Conservation (phyloP, 768 basidiomycete genomes). For the Leucocoprinus leucothites region DNA sequence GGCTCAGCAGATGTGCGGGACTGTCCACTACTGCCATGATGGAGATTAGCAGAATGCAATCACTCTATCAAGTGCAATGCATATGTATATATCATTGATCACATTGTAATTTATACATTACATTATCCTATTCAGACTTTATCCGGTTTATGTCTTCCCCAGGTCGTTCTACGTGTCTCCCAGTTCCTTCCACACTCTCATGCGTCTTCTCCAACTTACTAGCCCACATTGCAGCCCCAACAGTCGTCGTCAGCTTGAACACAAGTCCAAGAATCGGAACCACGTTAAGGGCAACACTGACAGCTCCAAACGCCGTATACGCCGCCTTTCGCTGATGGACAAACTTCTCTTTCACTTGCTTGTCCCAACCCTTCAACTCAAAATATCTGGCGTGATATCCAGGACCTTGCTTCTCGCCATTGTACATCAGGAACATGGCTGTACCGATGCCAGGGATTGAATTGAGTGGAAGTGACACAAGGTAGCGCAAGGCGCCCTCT, state of each 20-base stretch:
- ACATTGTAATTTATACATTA: too few species aligned
- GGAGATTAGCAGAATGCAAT: neutral
- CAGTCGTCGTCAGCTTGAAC: conserved; percentile 59
- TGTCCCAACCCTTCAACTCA: conserved; percentile 57
- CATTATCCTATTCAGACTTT: neutral
- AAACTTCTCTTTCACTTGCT: conserved; percentile 38
- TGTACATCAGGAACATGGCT: conserved; percentile 54
- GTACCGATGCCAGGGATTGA: conserved; percentile 65
- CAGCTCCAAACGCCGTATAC: conserved; percentile 69
- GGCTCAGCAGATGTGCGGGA: conserved; percentile 63
- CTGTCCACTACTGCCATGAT: conserved; percentile 42
- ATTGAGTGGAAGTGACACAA: conserved; percentile 66
- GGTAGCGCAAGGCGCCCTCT: conserved; percentile 50
- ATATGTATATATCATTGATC: too few species aligned
- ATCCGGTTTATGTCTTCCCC: conserved; percentile 7
- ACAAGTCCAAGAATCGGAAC: conserved; percentile 58
- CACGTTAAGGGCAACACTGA: conserved; percentile 56
- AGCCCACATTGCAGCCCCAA: conserved; percentile 75
- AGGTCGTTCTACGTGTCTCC: conserved; percentile 13
- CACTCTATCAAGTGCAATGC: too few species aligned
- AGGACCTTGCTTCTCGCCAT: conserved; percentile 50
- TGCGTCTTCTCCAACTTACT: conserved; percentile 51
- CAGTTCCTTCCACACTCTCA: conserved; percentile 9
- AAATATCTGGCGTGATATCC: conserved; percentile 66
- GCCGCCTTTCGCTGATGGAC: conserved; percentile 49